Conservation (phyloP, 805 yeast species). For the Metschnikowia dekortorum region DNA sequence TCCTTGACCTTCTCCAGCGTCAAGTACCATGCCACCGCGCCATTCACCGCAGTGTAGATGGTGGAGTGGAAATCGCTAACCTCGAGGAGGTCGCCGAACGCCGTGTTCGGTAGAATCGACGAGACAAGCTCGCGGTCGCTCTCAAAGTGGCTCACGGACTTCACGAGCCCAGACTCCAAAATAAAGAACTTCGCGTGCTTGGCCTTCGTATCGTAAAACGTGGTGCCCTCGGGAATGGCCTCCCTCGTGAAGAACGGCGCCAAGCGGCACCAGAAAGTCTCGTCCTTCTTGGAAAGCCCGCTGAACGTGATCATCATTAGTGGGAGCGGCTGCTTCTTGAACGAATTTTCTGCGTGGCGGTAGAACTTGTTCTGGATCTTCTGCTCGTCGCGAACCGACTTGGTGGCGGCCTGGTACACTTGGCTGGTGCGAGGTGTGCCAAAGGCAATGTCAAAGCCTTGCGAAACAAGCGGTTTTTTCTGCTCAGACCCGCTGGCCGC, state of each 20-base stretch:
- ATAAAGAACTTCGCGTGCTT: conserved; percentile 51
- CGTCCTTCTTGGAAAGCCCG: conserved; percentile 48
- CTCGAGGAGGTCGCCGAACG: conserved; percentile 58
- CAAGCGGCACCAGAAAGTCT: conserved; percentile 59
- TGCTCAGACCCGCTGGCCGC: conserved; percentile 3
- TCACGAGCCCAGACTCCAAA: conserved; percentile 46
- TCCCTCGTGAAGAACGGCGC: conserved; percentile 51
- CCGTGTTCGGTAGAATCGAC: conserved; percentile 63
- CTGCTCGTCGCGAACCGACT: conserved; percentile 41
- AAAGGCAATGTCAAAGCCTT: conserved; percentile 22
- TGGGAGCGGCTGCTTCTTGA: conserved; percentile 55
- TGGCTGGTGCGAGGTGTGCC: conserved; percentile 55
- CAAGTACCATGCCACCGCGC: conserved; percentile 67
- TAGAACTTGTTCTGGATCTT: conserved; percentile 45
- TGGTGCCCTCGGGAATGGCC: conserved; percentile 41
- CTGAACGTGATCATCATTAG: conserved; percentile 61
- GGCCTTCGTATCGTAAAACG: conserved; percentile 43
- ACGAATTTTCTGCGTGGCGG: conserved; percentile 31
- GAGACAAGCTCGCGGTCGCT: conserved; percentile 35
- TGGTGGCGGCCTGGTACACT: conserved; percentile 49
- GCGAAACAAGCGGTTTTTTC: conserved; percentile 14
- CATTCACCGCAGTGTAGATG: conserved; percentile 52
- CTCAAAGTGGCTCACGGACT: conserved; percentile 36
- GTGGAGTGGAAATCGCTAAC: conserved; percentile 37
- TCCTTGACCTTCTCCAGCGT: conserved; percentile 41